A percentile compares a stretch with the other conserved stretches of the same genome.
Evolutionary conservation across 768 basidiomycete genomes (phyloP).

Genomic region (Collybia nuda): DNA sequence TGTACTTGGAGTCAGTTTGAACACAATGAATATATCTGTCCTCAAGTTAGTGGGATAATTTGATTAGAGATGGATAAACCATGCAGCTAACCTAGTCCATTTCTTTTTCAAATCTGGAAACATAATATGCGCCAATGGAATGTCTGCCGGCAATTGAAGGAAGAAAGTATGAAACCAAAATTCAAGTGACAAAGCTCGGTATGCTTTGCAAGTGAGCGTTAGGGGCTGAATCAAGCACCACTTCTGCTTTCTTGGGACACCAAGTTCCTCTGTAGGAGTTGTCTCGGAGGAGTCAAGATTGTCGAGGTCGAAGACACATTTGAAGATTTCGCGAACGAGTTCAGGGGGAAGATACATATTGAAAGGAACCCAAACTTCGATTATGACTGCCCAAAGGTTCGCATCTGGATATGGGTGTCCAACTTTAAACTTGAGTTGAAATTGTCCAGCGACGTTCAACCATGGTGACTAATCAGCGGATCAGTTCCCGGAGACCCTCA

Average conservation of each 20-base stretch:
- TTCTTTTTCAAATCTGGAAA: constrained; percentile 21
- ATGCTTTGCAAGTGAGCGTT: constrained; percentile 27
- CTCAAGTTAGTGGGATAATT: background rate
- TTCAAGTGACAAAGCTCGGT: constrained; percentile 24
- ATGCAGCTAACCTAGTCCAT: constrained; percentile 22
- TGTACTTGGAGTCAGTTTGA: constrained; percentile 12
- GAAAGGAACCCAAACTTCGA: too few species aligned
- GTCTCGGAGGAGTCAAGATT: background rate
- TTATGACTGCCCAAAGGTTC: too few species aligned
- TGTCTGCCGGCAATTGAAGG: constrained; percentile 19
- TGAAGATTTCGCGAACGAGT: constrained; percentile 32
- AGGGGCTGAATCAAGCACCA: constrained; percentile 27
- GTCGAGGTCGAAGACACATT: constrained; percentile 14
- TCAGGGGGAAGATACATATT: constrained; percentile 27
- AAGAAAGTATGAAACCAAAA: constrained; percentile 33
- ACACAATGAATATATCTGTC: constrained; percentile 31
- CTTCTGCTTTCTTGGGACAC: constrained; percentile 19
- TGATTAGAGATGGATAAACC: background rate
- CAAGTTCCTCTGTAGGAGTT: constrained; percentile 9
- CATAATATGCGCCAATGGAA: constrained; percentile 15
- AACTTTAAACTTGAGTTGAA: too few species aligned
- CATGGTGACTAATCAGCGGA: too few species aligned
- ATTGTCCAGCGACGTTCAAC: too few species aligned
- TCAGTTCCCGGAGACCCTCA: too few species aligned
- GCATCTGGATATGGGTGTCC: too few species aligned